Evolutionary conservation across 495 filamentous ascomycete genomes (phyloP), one percentile per base, ranked within the genome.

Genomic region (Hypomontagnella monticulosa): DNA sequence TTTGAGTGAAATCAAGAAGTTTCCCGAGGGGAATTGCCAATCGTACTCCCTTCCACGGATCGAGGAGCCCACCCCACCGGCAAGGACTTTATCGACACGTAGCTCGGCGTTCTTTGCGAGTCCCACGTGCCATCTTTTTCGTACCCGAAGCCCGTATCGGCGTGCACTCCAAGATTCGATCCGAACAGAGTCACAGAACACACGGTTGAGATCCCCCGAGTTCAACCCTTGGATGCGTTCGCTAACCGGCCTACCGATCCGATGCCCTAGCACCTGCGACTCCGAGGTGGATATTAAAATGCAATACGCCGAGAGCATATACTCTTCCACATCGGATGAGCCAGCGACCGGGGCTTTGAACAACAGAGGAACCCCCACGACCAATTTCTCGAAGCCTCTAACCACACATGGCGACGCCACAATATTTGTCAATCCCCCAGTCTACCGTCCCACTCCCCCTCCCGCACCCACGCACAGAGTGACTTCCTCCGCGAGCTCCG

Each of bases 121-220:
- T 33, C 78, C 77, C 8, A 71, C 76, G 7, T 78, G 76, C 7
- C 79, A 83, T 59, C 75, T 82, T 15, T 81, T 83, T 62, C 79
- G 79, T 36, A 83, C 79, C 4, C 71, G 75, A 32, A 88, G 86
- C 63, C 85, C 87, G 11, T 89, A 80, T 67, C 81, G 82, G 37
- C 80, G 81, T 19, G 83, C 79, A 14, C 65, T 87, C 67, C 76
- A 71, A 65, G 75, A 75, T 36, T 73, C 66, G 5, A 85, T 80
- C 49, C 63, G 73, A 48, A 66, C 72, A 11, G 67, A 73, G 37
- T 44, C 73, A 4, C 63, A 67, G 12, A 61, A 34, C 70, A 57
- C 57, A 70, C 66, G 47, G 3, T 14, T 49, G 0, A 60, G 46
- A 50, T 66, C 40, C 57, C 67, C 71, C 3, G 80, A 83, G 23